Evolutionary conservation across 1,284 basidiomycete species (phyloP), one percentile per base, ranked within the genome.

Genomic region (Moesziomyces antarcticus): DNA sequence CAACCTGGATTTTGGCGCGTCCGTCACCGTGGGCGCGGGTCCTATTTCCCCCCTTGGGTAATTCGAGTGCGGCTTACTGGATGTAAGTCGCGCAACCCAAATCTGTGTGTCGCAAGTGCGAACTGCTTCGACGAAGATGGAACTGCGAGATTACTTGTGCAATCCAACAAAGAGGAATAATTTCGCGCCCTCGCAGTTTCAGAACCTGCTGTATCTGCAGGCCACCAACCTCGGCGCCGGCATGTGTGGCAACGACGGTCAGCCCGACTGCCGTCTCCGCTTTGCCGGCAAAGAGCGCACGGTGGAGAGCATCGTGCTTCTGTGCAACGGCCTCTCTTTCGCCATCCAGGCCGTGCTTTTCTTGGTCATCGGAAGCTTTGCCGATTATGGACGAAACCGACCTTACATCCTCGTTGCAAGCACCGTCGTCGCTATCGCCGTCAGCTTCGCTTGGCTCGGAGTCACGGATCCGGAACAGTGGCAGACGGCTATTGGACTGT

Each of bases 281-380:
- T 91, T 89, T 66, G 65, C 69, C 20, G 71, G 77, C 35, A 46
- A 59, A 50, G 56, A 55, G 21, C 25, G 80, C 49, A 78, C 78
- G n/a, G 48, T 77, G 22, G 59, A 73, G 45, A 72, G 69, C 37
- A 75, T 77, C 49, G 68, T 81, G 3, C 50, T 82, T 45, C 60
- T 79, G 11, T 57, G 52, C 63, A 73, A 68, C 21, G 74, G 65
- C 5, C 62, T 82, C 51, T 50, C 65, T 4, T 82, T 82, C 47
- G 81, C 80, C 1, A 74, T 82, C 25, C 81, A 82, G 46, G 71
- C 63, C 18, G 75, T 76, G 24, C 68, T 93, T 45, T 93, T 93
- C 85, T 91, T 92, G 1, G 90, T 91, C 0, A 90, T 94, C 49
- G 91, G 91, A 20, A 91, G 91, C 16, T 89, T 90, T 0, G 68